Evolutionary conservation across 495 filamentous ascomycete genomes (phyloP).

Genomic region (Talaromyces ruber): DNA sequence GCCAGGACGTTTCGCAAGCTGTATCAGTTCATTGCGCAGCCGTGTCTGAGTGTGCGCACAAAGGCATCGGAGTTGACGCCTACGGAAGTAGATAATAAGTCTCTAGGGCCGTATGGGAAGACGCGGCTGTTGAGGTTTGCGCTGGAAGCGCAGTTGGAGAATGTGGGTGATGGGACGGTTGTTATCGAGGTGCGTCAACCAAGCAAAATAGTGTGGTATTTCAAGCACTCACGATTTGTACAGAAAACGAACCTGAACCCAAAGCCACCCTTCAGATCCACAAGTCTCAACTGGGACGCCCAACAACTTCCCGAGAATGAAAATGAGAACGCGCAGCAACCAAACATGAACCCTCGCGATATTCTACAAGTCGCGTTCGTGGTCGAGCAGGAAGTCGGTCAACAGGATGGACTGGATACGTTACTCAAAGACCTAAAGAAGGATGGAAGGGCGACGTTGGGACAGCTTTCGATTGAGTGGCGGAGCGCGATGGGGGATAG

Average conservation of each 20-base stretch:
- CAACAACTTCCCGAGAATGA: constrained; percentile 16
- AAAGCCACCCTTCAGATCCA: constrained; percentile 46
- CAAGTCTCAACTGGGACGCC: constrained; percentile 53
- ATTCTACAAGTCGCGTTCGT: constrained; percentile 88
- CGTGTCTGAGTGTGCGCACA: constrained; percentile 80
- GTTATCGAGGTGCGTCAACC: constrained; percentile 23
- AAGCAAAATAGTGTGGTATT: not conserved
- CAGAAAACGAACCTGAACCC: constrained; percentile 44
- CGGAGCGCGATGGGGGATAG: constrained; percentile 81
- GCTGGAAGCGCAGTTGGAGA: constrained; percentile 92
- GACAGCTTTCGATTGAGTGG: constrained; percentile 83
- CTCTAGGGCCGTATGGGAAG: constrained; percentile 37
- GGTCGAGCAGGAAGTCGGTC: constrained; percentile 56
- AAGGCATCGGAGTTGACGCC: constrained; percentile 60
- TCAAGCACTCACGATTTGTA: not conserved
- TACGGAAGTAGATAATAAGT: constrained; percentile 34
- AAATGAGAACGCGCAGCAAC: constrained; percentile 32
- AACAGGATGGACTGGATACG: constrained; percentile 36
- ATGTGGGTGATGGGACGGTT: constrained; percentile 54
- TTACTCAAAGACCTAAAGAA: constrained; percentile 42
- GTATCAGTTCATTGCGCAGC: constrained; percentile 92
- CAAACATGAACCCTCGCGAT: constrained; percentile 75
- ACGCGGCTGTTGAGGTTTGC: constrained; percentile 41
- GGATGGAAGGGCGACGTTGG: constrained; percentile 59
- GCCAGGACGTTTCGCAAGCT: constrained; percentile 87